A percentile compares a stretch with the other conserved stretches of the same genome.
Conservation (phyloP, 2,329 filamentous ascomycete genomes). For the Amauroascus verrucosus region DNA sequence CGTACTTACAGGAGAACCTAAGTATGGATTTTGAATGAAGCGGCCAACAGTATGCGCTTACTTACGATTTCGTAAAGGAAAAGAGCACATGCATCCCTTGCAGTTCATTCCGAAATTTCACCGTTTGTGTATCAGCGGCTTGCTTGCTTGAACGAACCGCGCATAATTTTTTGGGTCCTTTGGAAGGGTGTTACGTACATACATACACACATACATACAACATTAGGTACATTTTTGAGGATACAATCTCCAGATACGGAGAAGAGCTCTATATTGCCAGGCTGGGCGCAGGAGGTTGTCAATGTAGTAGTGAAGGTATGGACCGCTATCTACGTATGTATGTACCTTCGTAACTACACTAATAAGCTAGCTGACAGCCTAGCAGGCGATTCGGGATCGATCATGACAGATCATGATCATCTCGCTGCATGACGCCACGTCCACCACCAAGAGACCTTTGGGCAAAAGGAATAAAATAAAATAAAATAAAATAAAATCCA, state of each 20-base stretch:
- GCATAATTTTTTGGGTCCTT: no score
- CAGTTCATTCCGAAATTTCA: background rate
- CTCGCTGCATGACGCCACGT: background rate
- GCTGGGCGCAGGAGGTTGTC: no score
- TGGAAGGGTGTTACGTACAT: no score
- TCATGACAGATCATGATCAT: background rate
- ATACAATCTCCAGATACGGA: no score
- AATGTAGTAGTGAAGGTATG: no score
- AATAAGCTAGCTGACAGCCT: background rate
- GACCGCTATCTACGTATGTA: background rate
- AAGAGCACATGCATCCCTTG: background rate
- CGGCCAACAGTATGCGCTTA: no score
- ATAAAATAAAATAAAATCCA: no score
- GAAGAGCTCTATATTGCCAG: no score
- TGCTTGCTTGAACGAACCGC: no score
- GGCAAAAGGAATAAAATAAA: no score
- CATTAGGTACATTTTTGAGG: no score
- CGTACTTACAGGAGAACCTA: background rate
- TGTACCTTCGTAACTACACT: background rate
- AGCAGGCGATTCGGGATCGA: background rate
- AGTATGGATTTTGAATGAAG: background rate
- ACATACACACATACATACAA: no score
- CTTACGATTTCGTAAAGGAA: background rate
- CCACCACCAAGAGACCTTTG: background rate
- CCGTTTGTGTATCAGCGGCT: background rate